Conservation (phyloP, 2,329 filamentous ascomycete genomes). For the Diaporthe amygdali region DNA sequence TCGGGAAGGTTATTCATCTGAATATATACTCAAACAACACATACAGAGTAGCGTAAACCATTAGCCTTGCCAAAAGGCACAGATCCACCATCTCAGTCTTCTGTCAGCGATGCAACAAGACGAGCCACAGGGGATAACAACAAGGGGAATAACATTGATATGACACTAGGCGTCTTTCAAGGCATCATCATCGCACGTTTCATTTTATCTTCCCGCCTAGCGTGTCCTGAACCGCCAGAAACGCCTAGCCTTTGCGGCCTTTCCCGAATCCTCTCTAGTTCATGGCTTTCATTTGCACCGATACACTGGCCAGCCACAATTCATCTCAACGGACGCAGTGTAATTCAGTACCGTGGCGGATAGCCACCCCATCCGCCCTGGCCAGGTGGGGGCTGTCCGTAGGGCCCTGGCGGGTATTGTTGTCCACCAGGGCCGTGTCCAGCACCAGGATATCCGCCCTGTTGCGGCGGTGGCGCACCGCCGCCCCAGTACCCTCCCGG, state of each 20-base stretch:
- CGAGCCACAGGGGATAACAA: background rate
- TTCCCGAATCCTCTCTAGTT: background rate
- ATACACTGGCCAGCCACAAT: background rate
- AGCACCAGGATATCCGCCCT: conserved; percentile 21
- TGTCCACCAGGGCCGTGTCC: conserved; percentile 21
- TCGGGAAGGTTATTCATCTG: no score
- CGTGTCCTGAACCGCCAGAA: background rate
- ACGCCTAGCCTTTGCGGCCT: background rate
- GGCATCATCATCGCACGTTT: background rate
- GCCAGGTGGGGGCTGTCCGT: conserved; percentile 19
- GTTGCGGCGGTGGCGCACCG: conserved; percentile 17
- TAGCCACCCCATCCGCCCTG: conserved; percentile 21
- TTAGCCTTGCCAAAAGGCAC: background rate
- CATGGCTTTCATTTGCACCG: background rate
- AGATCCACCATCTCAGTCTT: background rate
- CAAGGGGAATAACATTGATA: background rate
- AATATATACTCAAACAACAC: background rate
- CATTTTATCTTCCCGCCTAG: background rate
- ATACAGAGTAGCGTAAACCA: background rate
- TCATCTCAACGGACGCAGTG: background rate
- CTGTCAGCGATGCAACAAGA: background rate
- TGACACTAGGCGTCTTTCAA: background rate
- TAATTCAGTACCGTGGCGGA: conserved; percentile 9
- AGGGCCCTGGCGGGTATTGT: conserved; percentile 14
- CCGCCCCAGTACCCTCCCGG: conserved; percentile 20